Base-by-base conservation (phyloP, 371 early-diverging fungal species). In the Syncephalastrum racemosum region DNA sequence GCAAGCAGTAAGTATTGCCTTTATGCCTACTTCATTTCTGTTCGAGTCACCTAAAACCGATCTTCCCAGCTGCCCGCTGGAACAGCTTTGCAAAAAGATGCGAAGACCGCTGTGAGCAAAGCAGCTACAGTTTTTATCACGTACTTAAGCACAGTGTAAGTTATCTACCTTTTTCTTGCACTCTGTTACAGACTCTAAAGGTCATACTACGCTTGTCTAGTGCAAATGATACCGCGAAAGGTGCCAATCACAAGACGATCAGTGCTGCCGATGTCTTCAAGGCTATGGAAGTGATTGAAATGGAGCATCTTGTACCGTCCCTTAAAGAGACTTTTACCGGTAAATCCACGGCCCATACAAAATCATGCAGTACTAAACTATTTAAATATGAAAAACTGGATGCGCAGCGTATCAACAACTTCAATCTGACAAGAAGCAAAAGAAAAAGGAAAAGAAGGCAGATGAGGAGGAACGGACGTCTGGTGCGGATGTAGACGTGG, bases 101-200 rank as follows among this genome's bases (percentile, higher is more conserved):
- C 86, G 10, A 82, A 79, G 56, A 53, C 79, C 36, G 86, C 86
- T 13, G 77, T 84, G 16, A 70, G 77, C 64, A 82, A 80, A 63
- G 82, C 84, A 23, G 77, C 82, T 13, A 84, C 84, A 0, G 73
- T 86, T 4, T 86, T 86, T 56, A 81, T 86, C 59, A 86, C 77
- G 51, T 86, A 86, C 49, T 59, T 86, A 12, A 72, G 83, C 18
- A 69, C 83, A 20, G 75, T 82, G 86, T 83, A 81, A 52, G 58
- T 55, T 67, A 12, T 10, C 36, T 8, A 8, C 36, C n/a, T n/a
- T n/a, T n/a, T n/a, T n/a, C n/a, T n/a, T n/a, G n/a, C n/a, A n/a
- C n/a, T 2, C 2, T 8, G 12, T 8, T 5, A 10, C 36, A 31
- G 25, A 25, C 25, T 25, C 25, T 31, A 10, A 10, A 31, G 8